Conservation (phyloP, 345 rosid genomes). For the Adansonia digitata region DNA sequence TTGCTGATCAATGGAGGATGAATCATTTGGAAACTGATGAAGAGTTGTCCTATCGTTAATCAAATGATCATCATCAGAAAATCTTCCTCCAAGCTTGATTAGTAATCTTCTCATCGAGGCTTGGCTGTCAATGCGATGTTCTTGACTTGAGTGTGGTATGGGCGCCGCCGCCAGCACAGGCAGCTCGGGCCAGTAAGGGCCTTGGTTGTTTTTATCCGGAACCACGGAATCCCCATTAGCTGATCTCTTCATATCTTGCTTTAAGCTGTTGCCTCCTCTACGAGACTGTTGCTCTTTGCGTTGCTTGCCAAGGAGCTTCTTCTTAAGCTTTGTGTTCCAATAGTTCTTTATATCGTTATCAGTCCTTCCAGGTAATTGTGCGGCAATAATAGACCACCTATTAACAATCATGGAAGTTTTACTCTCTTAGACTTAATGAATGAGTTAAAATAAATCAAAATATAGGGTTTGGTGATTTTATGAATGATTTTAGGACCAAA, state of each 20-base stretch:
- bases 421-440: no score
- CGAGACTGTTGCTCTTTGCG: constrained; percentile 35
- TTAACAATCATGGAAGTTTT: background rate
- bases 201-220: constrained; percentile 19
- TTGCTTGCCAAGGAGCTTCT: constrained; percentile 46
- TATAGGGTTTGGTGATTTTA: constrained; percentile 11
- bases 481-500: background rate
- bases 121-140: constrained; percentile 34
- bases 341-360: constrained; percentile 65
- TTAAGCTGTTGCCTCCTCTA: constrained; percentile 23
- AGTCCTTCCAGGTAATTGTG: constrained; percentile 61
- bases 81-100: constrained; percentile 58
- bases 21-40: constrained; percentile 21
- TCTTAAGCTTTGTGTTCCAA: constrained; percentile 63
- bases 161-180: constrained; percentile 35
- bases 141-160: constrained; percentile 30
- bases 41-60: constrained; percentile 1
- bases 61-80: constrained; percentile 25
- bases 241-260: constrained; percentile 31
- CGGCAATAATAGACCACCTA: constrained; percentile 62
- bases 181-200: constrained; percentile 44
- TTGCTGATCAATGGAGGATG: constrained; percentile 7
- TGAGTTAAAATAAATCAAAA: background rate
- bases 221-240: constrained; percentile 20
- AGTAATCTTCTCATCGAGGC: constrained; percentile 47